Conservation (phyloP, 78 protist species). For the Blattamonas nauphoetae region DNA sequence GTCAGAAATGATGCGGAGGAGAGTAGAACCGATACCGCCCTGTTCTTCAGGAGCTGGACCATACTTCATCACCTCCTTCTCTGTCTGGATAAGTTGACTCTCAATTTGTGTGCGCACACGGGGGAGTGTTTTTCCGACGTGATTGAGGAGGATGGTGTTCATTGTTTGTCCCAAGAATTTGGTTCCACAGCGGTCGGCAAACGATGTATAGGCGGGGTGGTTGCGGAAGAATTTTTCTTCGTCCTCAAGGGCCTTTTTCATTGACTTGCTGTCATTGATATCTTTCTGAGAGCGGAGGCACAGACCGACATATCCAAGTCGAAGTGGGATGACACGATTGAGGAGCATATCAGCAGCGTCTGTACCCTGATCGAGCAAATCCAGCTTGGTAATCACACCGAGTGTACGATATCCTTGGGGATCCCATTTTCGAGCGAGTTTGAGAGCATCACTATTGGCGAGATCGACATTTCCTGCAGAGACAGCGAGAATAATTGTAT, state of each 20-base stretch:
- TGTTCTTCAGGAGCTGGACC: not conserved
- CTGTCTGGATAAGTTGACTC: not conserved
- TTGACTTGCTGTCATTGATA: not conserved
- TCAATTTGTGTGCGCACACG: not conserved
- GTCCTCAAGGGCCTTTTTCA: slow-evolving; percentile 4
- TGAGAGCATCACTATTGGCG: slow-evolving; percentile 31
- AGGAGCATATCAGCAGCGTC: slow-evolving; percentile 26
- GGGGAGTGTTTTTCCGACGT: slow-evolving; percentile 8
- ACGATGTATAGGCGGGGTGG: slow-evolving; percentile 5
- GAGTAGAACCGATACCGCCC: not conserved
- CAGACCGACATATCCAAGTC: slow-evolving; percentile 38
- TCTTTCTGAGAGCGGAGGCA: slow-evolving; percentile 35
- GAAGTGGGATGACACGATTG: slow-evolving; percentile 18
- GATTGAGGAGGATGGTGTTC: not conserved
- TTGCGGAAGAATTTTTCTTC: slow-evolving; percentile 2
- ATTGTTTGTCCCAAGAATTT: not conserved
- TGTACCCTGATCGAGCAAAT: slow-evolving; percentile 48
- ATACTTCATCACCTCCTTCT: not conserved
- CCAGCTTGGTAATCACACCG: slow-evolving; percentile 47
- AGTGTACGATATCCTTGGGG: slow-evolving; percentile 39
- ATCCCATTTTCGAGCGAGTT: slow-evolving; percentile 30
- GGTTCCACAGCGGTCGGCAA: slow-evolving; percentile 15
- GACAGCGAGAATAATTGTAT: slow-evolving; percentile 33
- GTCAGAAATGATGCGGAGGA: not conserved
- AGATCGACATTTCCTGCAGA: slow-evolving; percentile 35